Percentiles rank a stretch among this genome's conserved stretches.
Conservation (phyloP, 768 basidiomycete species). For the Podaxis sp. region DNA sequence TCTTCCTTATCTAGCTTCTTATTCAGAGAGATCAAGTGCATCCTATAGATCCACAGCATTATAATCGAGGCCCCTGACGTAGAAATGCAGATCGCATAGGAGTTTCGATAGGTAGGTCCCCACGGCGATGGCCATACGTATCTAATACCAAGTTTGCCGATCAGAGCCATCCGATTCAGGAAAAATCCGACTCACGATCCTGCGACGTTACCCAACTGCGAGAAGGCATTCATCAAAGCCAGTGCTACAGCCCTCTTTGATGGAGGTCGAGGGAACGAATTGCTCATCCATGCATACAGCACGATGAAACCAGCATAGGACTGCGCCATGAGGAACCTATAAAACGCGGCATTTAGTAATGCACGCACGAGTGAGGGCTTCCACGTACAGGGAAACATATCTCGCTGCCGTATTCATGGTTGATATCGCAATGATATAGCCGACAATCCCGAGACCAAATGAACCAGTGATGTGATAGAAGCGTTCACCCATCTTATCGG, state of each 20-base stretch:
- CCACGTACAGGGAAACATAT: conserved; percentile 64
- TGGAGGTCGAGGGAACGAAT: conserved; percentile 66
- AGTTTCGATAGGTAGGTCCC: conserved; percentile 67
- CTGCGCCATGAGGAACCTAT: conserved; percentile 75
- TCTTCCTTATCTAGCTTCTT: conserved; percentile 32
- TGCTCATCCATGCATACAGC: conserved; percentile 50
- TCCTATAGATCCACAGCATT: conserved; percentile 51
- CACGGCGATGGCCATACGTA: conserved; percentile 66
- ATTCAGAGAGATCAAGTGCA: conserved; percentile 39
- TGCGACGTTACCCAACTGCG: conserved; percentile 80
- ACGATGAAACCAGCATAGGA: conserved; percentile 70
- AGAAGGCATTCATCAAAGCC: conserved; percentile 77
- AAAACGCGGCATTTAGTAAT: background rate
- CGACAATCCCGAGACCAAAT: conserved; percentile 61
- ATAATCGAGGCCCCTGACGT: conserved; percentile 49
- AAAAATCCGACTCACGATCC: conserved; percentile 60
- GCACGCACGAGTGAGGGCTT: background rate
- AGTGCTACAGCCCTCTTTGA: conserved; percentile 83
- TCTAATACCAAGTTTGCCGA: conserved; percentile 26
- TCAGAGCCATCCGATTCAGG: conserved; percentile 9
- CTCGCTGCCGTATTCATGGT: conserved; percentile 69
- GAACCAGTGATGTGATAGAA: conserved; percentile 67
- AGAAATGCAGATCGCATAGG: conserved; percentile 73
- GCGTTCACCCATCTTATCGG: conserved; percentile 74
- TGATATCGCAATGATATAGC: conserved; percentile 69